Percentiles rank a stretch among this genome's conserved stretches.
Evolutionary conservation across 768 basidiomycete species (phyloP).

Genomic region (Trametes cingulata): DNA sequence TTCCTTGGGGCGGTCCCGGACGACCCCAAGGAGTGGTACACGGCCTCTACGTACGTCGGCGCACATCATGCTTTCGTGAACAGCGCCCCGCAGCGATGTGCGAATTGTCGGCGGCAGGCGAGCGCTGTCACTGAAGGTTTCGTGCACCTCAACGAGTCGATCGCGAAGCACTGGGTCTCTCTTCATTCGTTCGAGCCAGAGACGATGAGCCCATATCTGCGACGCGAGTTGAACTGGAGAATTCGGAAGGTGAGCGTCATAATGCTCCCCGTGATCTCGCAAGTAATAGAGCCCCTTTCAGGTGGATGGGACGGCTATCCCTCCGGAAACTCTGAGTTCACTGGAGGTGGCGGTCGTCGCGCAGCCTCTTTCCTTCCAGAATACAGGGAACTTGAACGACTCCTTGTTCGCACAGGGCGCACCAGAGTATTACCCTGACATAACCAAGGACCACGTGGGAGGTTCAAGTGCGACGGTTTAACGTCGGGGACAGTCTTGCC

Average conservation of each 20-base stretch:
- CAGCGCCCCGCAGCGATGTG: slow-evolving; percentile 36
- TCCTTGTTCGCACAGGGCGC: background rate
- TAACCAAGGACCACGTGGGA: background rate
- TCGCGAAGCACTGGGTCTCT: background rate
- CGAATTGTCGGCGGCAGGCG: slow-evolving; percentile 36
- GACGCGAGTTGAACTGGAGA: slow-evolving; percentile 14
- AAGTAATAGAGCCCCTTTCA: background rate
- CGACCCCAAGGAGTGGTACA: slow-evolving; percentile 36
- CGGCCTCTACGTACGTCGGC: slow-evolving; percentile 41
- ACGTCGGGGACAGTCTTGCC: too few species aligned
- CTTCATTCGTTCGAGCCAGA: slow-evolving; percentile 3
- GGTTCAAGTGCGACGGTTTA: background rate
- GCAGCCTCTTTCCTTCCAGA: slow-evolving; percentile 4
- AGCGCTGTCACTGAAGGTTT: slow-evolving; percentile 22
- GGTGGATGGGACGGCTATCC: slow-evolving; percentile 5
- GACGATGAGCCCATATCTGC: slow-evolving; percentile 12
- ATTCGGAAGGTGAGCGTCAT: slow-evolving; percentile 7
- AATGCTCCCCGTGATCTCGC: background rate
- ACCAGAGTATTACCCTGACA: background rate
- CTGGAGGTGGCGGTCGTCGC: slow-evolving; percentile 14
- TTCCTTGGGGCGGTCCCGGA: slow-evolving; percentile 42
- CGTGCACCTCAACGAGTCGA: slow-evolving; percentile 22
- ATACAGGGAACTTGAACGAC: background rate
- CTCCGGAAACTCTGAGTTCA: background rate
- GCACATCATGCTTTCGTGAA: slow-evolving; percentile 46